Evolutionary conservation across 1,284 basidiomycete species (phyloP).

Genomic region (Rhodotorula sp.): DNA sequence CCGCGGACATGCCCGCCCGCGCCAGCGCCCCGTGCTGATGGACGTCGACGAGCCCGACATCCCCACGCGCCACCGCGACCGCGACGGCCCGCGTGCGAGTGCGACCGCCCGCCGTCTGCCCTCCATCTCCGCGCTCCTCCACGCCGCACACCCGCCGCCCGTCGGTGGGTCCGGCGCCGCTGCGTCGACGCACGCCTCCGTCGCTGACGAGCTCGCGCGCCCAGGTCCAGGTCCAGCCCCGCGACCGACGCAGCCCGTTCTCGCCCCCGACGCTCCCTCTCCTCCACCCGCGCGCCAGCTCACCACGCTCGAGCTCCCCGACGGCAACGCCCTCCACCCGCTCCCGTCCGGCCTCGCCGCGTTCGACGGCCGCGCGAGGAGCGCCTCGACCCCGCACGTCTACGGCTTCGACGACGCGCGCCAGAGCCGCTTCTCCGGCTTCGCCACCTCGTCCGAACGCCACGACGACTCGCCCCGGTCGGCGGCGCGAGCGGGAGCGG

Average conservation of each 20-base stretch:
- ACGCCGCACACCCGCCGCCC: background rate
- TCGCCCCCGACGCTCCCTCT: background rate
- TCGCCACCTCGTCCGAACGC: slow-evolving; percentile 23
- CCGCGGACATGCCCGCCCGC: too few species aligned
- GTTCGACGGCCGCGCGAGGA: background rate
- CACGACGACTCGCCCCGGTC: background rate
- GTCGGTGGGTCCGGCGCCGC: background rate
- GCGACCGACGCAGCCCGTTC: too few species aligned
- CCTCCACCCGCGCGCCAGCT: background rate
- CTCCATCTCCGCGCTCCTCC: slow-evolving; percentile 24
- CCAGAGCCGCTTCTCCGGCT: background rate
- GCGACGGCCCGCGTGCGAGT: too few species aligned
- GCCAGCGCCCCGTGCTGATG: too few species aligned
- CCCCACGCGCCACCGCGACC: too few species aligned
- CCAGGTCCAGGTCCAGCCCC: too few species aligned
- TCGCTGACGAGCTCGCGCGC: too few species aligned
- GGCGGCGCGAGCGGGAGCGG: background rate
- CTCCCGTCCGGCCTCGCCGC: slow-evolving; percentile 4
- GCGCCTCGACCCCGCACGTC: slow-evolving; percentile 3
- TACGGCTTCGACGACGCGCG: background rate
- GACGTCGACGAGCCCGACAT: too few species aligned
- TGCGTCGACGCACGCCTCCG: too few species aligned
- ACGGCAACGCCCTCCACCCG: slow-evolving; percentile 16
- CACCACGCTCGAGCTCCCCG: slow-evolving; percentile 5
- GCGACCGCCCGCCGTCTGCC: slow-evolving; percentile 7